phyloP scores from a whole-genome alignment of 1,284 basidiomycete genomes.

The Porodaedalea pini region DNA sequence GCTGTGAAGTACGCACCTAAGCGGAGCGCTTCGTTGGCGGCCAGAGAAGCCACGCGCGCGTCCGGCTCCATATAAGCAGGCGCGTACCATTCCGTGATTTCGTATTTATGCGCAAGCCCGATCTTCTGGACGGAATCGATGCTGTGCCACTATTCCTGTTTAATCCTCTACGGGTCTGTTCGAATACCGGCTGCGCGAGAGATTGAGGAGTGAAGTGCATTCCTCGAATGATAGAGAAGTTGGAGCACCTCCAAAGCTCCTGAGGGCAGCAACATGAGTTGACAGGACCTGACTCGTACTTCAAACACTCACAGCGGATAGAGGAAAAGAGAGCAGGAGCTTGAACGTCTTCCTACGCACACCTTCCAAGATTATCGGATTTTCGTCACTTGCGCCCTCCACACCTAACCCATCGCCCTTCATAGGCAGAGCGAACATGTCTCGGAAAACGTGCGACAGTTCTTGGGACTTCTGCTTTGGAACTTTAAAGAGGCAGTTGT shows the following conservation, averaged over 20 bases:
- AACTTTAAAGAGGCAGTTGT: not conserved
- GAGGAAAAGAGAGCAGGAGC: not conserved
- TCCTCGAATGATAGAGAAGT: not conserved
- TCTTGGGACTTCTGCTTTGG: not conserved
- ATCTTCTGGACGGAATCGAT: not conserved
- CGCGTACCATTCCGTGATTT: not conserved
- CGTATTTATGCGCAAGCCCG: conserved; percentile 3
- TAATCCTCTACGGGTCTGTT: too few relatives aligned
- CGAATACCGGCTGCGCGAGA: conserved; percentile 15
- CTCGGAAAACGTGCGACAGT: conserved; percentile 5
- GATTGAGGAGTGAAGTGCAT: not conserved
- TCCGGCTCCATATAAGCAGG: too few relatives aligned
- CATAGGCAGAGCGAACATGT: conserved; percentile 10
- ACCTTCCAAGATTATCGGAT: conserved; percentile 7
- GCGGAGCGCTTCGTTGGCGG: conserved; percentile 25
- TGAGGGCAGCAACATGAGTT: too few relatives aligned
- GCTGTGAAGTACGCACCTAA: conserved; percentile 24
- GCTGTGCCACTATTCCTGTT: too few relatives aligned
- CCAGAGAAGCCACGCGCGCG: too few relatives aligned
- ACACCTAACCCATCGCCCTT: too few relatives aligned
- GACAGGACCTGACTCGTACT: too few relatives aligned
- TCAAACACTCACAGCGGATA: not conserved
- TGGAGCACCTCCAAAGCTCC: too few relatives aligned
- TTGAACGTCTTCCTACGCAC: not conserved
- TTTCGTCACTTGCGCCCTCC: conserved; percentile 1